Base-by-base conservation (phyloP, 2,329 filamentous ascomycete species). In the Elsinoe necatrix region DNA sequence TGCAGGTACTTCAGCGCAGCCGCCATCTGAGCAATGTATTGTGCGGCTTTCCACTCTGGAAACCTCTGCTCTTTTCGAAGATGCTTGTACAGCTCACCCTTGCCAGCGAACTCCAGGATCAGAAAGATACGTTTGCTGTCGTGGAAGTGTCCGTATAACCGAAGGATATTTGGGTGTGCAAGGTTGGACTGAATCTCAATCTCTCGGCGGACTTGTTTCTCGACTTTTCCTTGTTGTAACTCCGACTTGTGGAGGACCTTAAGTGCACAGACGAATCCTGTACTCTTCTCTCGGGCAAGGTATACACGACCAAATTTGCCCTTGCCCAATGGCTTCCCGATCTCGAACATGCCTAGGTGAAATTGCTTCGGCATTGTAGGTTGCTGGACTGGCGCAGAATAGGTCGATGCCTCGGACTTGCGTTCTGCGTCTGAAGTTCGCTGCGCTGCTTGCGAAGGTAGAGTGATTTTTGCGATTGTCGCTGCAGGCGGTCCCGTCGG, bases 341-440 rank as follows among this genome's bases (percentile, higher is more conserved):
- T 93, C 70, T 95, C 89, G 68, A 95, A 95, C 87, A 93, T 93
- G 72, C 88, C 87, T 4, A 95, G 81, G 67, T 95, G 88, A 72
- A 90, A 90, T 63, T 89, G 66, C 59, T 70, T 72, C 18, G 59
- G 60, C 39, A 66, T 59, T 1, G 65, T 62, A 41, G 72, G 68
- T 57, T 69, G 66, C 41, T 57, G 54, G 25, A 52, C 18, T 37
- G 56, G 57, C n/a, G 58, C 43, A 2, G 12, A n/a, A 12, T 54
- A 54, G 20, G 52, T 57, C 8, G 59, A 59, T n/a, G 47, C 50
- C 14, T 58, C 55, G 12, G 71, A 56, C 16, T 56, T 56, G 21
- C 54, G 31, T 71, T 69, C 66, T 65, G 56, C 70, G 66, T 62
- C 68, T 45, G 65, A 67, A 2, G 63, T 63, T 14, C 60, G 72